These are phyloP conservation scores for Handroanthus guayacan DNA, from an alignment of 257 asterid species.

Conservation along the genomic window DNA sequence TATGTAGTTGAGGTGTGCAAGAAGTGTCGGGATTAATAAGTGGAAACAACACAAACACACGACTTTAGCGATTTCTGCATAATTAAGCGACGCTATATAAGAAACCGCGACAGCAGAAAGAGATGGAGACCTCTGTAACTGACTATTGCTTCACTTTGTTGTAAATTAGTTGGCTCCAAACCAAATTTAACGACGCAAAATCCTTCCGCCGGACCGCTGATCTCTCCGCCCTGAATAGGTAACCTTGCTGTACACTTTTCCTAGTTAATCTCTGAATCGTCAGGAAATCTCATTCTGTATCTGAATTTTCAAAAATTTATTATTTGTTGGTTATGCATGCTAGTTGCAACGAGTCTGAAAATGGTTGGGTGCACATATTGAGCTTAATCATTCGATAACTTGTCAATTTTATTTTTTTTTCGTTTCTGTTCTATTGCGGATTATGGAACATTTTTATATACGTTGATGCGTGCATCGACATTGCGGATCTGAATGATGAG, in stretches of 20 bases:
- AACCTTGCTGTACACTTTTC: not conserved
- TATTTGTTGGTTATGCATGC: conserved; percentile 23
- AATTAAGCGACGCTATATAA: not conserved
- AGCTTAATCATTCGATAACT: conserved; percentile 9
- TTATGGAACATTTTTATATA: not conserved
- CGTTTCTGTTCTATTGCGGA: not conserved
- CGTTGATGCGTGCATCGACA: conserved; percentile 18
- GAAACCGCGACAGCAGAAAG: not conserved
- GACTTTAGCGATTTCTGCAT: not conserved
- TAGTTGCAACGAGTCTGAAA: not conserved
- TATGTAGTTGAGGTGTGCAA: too few relatives aligned
- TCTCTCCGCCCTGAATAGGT: conserved; percentile 31
- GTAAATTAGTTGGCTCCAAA: not conserved
- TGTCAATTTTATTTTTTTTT: not conserved
- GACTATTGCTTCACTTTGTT: conserved; percentile 15
- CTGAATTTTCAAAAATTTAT: conserved; percentile 18
- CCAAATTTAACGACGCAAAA: conserved; percentile 4
- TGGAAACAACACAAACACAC: not conserved
- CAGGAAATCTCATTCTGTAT: conserved; percentile 23
- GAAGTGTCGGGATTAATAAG: not conserved
- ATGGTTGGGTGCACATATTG: not conserved
- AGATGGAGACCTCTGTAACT: conserved; percentile 25
- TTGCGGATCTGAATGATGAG: conserved; percentile 37
- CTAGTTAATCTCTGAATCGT: not conserved
- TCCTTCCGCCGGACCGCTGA: conserved; percentile 25